phyloP scores from a whole-genome alignment of 2,329 filamentous ascomycete genomes.

The Akanthomyces muscarius region DNA sequence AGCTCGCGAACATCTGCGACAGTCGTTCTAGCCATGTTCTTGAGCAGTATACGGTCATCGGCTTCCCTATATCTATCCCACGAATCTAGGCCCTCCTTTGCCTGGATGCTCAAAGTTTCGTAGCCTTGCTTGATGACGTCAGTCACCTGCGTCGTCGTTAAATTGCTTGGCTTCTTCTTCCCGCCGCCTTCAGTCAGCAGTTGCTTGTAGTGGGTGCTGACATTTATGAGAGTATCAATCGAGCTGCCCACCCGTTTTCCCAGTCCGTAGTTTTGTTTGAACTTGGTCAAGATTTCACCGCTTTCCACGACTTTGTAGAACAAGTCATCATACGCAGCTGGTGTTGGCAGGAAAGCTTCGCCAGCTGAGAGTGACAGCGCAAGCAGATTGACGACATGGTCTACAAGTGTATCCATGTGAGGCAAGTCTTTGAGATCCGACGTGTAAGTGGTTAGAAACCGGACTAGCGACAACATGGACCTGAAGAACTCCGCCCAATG shows the following conservation, averaged over 20 bases:
- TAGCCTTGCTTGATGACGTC: conserved; percentile 95
- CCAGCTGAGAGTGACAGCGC: conserved; percentile 81
- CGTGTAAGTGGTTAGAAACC: conserved; percentile 85
- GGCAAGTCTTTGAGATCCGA: conserved; percentile 67
- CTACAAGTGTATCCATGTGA: conserved; percentile 69
- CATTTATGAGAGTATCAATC: conserved; percentile 78
- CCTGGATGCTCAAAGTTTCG: conserved; percentile 87
- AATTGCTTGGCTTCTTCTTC: conserved; percentile 54
- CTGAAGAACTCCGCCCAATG: conserved; percentile 97
- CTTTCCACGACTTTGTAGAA: conserved; percentile 98
- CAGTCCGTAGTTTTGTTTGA: conserved; percentile 71
- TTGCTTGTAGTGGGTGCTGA: conserved; percentile 81
- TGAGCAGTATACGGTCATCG: conserved; percentile 77
- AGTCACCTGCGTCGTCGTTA: conserved; percentile 80
- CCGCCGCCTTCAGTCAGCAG: conserved; percentile 60
- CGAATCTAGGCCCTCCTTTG: conserved; percentile 77
- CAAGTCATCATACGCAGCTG: conserved; percentile 86
- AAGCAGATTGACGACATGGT: conserved; percentile 75
- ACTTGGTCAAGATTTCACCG: conserved; percentile 75
- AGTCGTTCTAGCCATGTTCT: conserved; percentile 77
- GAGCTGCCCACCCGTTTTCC: conserved; percentile 59
- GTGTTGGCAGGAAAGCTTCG: conserved; percentile 84
- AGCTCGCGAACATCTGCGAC: conserved; percentile 59
- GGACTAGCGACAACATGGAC: conserved; percentile 78
- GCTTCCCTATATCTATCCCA: conserved; percentile 87